Base-by-base conservation (phyloP, 2,329 filamentous ascomycete species). In the Diaporthe australafricana region DNA sequence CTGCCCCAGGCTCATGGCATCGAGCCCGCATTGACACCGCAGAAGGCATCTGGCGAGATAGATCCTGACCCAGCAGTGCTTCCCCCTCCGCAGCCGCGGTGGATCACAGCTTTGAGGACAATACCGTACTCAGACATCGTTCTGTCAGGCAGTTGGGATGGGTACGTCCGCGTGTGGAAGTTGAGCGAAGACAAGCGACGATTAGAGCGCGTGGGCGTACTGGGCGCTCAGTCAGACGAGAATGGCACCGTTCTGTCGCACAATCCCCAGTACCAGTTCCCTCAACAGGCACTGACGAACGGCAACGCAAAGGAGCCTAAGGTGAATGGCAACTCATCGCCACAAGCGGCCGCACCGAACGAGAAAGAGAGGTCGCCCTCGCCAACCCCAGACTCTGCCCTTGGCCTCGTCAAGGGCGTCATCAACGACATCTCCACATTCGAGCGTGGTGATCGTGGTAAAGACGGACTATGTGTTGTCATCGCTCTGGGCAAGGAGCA, bases 121-220 rank as follows among this genome's bases (percentile, higher is more conserved):
- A 88, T 99, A 62, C 96, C 96, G 0, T 98, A 95, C 81, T 96
- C 94, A 6, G 95, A 99, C 78, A 85, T 98, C 65, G 90, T 99
- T 70, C 86, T 99, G 65, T 97, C 92, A 75, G 96, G 96, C 40
- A 98, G 94, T 82, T 99, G 96, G 95, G 96, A 97, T 79, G 96
- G 96, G 2, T 91, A 90, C 81, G 87, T 99, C 71, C 88, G 96
- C 63, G 92, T 92, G 6, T 99, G 96, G 96, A 91, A 88, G 73
- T 87, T 99, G 25, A 93, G 91, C 68, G 90, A 94, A 52, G 96
- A 98, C 80, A 96, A 95, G 83, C 90, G 90, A 80, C 91, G 87
- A 75, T 88, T 99, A 55, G 91, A 96, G 77, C 83, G 89, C 0
- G 82, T 94, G 9, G 95, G 94, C 1, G 86, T 90, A 1, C 84